These are phyloP conservation scores for Hericium rajendrae DNA, from an alignment of 768 basidiomycete species.

Conservation along the genomic window DNA sequence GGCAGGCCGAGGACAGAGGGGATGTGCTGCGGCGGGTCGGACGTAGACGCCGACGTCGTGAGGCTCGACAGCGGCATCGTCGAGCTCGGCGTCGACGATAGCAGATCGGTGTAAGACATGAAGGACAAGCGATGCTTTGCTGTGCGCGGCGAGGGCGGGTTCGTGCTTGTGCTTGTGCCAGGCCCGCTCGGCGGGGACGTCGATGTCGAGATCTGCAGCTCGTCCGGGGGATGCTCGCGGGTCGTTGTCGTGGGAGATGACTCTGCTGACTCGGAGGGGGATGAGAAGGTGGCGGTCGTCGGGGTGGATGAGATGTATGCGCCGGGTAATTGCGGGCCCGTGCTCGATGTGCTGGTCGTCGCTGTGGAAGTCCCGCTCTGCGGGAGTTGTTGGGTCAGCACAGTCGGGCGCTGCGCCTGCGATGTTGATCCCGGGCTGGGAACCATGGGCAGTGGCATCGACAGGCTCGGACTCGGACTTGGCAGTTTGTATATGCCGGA, in stretches of 20 bases:
- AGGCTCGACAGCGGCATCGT: constrained; percentile 65
- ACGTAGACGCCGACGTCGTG: constrained; percentile 47
- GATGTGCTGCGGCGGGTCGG: constrained; percentile 69
- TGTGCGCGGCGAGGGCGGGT: constrained; percentile 35
- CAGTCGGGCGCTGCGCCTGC: neutral
- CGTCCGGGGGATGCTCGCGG: neutral
- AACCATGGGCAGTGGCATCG: constrained; percentile 9
- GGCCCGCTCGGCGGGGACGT: constrained; percentile 15
- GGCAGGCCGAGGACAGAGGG: constrained; percentile 43
- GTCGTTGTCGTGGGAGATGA: constrained; percentile 8
- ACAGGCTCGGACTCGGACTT: constrained; percentile 13
- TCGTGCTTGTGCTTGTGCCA: constrained; percentile 23
- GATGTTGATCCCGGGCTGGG: neutral
- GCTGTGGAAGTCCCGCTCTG: constrained; percentile 17
- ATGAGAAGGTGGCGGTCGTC: constrained; percentile 12
- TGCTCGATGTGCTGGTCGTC: constrained; percentile 26
- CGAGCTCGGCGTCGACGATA: constrained; percentile 65
- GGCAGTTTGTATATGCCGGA: constrained; percentile 12
- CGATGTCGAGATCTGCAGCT: constrained; percentile 8
- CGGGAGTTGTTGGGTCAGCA: constrained; percentile 5
- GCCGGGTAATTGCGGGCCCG: constrained; percentile 11
- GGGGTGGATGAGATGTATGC: constrained; percentile 18
- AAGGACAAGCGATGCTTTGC: constrained; percentile 73
- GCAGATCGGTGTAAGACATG: constrained; percentile 80
- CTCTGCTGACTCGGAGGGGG: constrained; percentile 14